Evolutionary conservation across 2,329 filamentous ascomycete species (phyloP).

Genomic region (Teratosphaeria pseudoeucalypti): DNA sequence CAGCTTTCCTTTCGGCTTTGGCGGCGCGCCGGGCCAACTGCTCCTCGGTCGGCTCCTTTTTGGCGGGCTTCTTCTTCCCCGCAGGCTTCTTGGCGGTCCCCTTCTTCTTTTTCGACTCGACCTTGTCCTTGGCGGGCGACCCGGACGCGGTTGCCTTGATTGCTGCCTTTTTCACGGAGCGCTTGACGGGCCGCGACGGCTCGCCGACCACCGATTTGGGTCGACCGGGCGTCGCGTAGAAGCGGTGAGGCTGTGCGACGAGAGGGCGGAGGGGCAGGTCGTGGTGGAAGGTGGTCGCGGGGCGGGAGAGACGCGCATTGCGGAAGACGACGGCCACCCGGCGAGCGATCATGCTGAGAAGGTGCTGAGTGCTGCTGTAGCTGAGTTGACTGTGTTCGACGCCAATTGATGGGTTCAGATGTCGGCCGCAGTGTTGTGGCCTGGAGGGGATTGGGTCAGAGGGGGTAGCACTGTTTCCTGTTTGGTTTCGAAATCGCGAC

Average conservation of each 20-base stretch:
- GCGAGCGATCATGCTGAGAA: slow-evolving; percentile 12
- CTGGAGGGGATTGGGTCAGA: neutral
- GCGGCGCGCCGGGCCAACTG: slow-evolving; percentile 10
- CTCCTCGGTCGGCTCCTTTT: slow-evolving; percentile 10
- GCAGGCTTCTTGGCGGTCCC: neutral
- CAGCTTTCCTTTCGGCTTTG: slow-evolving; percentile 5
- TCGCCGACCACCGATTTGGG: slow-evolving; percentile 24
- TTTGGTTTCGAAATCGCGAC: neutral
- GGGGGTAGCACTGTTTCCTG: neutral
- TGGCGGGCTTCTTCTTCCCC: slow-evolving; percentile 10
- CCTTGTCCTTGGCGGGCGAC: slow-evolving; percentile 14
- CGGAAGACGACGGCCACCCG: slow-evolving; percentile 12
- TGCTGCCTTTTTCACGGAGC: slow-evolving; percentile 18
- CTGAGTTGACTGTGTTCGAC: neutral
- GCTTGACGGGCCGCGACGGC: slow-evolving; percentile 21
- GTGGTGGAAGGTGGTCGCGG: slow-evolving; percentile 5
- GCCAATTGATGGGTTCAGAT: neutral
- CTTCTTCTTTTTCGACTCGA: slow-evolving; percentile 11
- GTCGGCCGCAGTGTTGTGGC: neutral
- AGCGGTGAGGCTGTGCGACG: slow-evolving; percentile 8
- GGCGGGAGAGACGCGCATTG: slow-evolving; percentile 13
- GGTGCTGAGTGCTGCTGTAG: neutral
- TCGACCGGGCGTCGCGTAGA: slow-evolving; percentile 21
- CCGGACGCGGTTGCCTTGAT: slow-evolving; percentile 9
- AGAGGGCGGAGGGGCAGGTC: slow-evolving; percentile 4